Percentiles rank a stretch among this genome's conserved stretches.
These are phyloP conservation scores for Termitomyces sp. DNA, from an alignment of 768 basidiomycete species.

Conservation along the genomic window DNA sequence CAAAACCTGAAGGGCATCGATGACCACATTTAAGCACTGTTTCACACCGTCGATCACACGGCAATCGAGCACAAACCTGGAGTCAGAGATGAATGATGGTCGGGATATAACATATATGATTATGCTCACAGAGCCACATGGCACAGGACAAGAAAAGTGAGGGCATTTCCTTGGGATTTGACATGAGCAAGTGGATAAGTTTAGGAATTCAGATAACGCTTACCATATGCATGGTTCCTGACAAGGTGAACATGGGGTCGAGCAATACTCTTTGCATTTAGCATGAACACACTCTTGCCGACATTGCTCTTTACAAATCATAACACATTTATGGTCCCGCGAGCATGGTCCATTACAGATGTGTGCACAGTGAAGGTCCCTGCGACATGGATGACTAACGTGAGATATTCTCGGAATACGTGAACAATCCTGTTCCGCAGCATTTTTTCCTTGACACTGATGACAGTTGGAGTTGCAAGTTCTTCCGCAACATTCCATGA, in stretches of 20 bases:
- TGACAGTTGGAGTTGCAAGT: slow-evolving; percentile 43
- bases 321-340: slow-evolving; percentile 41
- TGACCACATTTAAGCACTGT: slow-evolving; percentile 53
- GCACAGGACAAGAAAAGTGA: slow-evolving; percentile 51
- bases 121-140: slow-evolving; percentile 60
- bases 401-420: slow-evolving; percentile 30
- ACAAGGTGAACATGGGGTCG: slow-evolving; percentile 54
- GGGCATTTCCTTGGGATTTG: slow-evolving; percentile 38
- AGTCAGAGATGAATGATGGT: neutral
- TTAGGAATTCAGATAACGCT: neutral
- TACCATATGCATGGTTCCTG: slow-evolving; percentile 56
- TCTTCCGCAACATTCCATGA: slow-evolving; percentile 49
- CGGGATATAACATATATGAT: slow-evolving; percentile 1
- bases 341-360: slow-evolving; percentile 45
- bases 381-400: slow-evolving; percentile 42
- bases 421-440: neutral
- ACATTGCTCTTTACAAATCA: slow-evolving; percentile 38
- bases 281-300: slow-evolving; percentile 52
- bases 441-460: slow-evolving; percentile 36
- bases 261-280: slow-evolving; percentile 42
- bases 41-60: slow-evolving; percentile 53
- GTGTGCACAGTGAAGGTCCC: slow-evolving; percentile 51
- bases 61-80: slow-evolving; percentile 59
- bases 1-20: slow-evolving; percentile 58
- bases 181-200: neutral